Percentiles rank a stretch among this genome's conserved stretches.
Conservation (phyloP, 257 asterid species). For the Solanum paucissectum region DNA sequence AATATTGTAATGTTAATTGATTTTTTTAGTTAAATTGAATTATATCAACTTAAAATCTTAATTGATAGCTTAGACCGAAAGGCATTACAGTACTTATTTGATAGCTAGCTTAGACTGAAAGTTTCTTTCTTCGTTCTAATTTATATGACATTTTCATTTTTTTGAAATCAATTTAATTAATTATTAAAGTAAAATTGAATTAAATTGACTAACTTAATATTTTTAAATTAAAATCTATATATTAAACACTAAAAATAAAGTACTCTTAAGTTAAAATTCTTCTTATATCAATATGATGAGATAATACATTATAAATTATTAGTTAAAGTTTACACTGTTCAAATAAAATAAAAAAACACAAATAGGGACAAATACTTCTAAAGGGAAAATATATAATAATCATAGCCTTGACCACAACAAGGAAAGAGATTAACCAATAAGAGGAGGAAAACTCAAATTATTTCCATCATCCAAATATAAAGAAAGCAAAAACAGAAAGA, state of each 20-base stretch:
- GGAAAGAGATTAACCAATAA: neutral
- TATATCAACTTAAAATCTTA: neutral
- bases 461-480: neutral
- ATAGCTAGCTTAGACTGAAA: neutral
- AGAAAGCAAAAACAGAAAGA: neutral
- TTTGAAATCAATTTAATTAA: too few relatives aligned
- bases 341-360: too few relatives aligned
- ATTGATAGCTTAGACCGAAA: neutral
- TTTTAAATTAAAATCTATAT: too few relatives aligned
- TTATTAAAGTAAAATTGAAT: neutral
- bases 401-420: constrained; percentile 12
- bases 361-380: neutral
- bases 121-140: too few relatives aligned
- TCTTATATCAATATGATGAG: too few relatives aligned
- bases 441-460: constrained; percentile 3
- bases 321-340: neutral
- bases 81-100: neutral
- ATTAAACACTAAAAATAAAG: too few relatives aligned
- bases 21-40: too few relatives aligned
- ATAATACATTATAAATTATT: too few relatives aligned
- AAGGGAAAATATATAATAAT: constrained; percentile 6
- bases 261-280: too few relatives aligned
- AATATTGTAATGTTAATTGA: too few relatives aligned
- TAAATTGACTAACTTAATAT: neutral
- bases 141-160: too few relatives aligned